A percentile compares a stretch with the other conserved stretches of the same genome.
phyloP scores from a whole-genome alignment of 139 green algal genomes.

The Desmodesmus armatus region DNA sequence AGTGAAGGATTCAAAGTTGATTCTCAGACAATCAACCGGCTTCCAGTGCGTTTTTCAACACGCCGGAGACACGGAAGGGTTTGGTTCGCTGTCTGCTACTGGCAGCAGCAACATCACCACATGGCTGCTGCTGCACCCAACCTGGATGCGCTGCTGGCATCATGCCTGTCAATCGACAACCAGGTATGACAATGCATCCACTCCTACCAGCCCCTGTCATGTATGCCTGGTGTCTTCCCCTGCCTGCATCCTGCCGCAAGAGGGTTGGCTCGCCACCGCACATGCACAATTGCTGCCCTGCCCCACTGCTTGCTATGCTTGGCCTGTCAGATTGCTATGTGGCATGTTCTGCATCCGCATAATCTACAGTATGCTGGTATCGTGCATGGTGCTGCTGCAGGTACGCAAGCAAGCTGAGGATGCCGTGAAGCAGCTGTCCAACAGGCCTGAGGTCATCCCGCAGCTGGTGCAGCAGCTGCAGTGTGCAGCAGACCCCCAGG shows the following conservation, averaged over 20 bases:
- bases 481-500: conserved; percentile 38
- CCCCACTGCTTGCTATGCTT: not conserved
- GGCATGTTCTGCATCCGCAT: not conserved
- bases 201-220: not conserved
- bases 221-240: not conserved
- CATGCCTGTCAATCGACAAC: conserved; percentile 56
- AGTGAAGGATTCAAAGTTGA: too few relatives aligned
- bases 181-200: not conserved
- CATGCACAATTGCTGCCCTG: not conserved
- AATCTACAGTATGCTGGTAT: not conserved
- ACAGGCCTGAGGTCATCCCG: conserved; percentile 58
- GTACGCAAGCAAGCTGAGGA: conserved; percentile 58
- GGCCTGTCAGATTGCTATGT: not conserved
- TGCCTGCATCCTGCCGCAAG: not conserved
- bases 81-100: too few relatives aligned
- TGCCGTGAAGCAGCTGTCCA: conserved; percentile 51
- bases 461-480: conserved; percentile 64
- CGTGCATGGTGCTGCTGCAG: too few relatives aligned
- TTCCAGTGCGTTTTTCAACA: too few relatives aligned
- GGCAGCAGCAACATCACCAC: too few relatives aligned
- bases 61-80: too few relatives aligned
- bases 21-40: too few relatives aligned
- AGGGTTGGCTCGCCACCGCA: too few relatives aligned
- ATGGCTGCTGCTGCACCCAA: too few relatives aligned
- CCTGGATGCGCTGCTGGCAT: conserved; percentile 51